Base-by-base conservation (phyloP, 2,329 filamentous ascomycete species). In the Nigrospora sphaerica region DNA sequence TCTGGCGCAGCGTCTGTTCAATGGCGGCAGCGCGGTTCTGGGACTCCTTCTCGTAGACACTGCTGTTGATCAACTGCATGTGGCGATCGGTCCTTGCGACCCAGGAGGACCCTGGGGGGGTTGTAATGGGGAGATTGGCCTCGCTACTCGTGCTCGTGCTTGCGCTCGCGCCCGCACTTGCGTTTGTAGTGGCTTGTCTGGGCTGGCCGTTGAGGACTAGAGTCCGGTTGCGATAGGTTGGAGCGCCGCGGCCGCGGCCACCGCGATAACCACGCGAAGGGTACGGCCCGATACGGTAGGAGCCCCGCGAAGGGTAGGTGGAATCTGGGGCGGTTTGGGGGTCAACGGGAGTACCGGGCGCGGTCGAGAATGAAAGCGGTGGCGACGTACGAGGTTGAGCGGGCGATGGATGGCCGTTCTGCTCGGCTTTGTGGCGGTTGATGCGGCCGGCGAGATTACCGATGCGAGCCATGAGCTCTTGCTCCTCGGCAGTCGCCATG, bases 21-120 rank as follows among this genome's bases (percentile, higher is more conserved):
- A 91, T 86, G 12, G 85, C 85, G 58, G 81, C 84, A 11, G 78
- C 71, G 39, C 86, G 79, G 31, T 78, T 77, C 59, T 87, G 79
- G 12, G 77, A 74, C 49, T 88, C 83, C 62, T 88, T 85, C 52
- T 90, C 83, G 62, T 85, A 93, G 1, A 92, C 78, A 14, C 80
- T 79, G 17, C 84, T 80, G 61, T 92, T 95, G 65, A 95, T 93
- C 36, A 95, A 71, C 63, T 95, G 88, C 60, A 87, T 78, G 60
- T 91, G 86, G 42, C 85, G 84, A 62, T 87, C 86, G 42, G 74
- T 84, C 61, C 83, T 86, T 6, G 82, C 78, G 37, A 93, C 78
- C 81, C 85, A 92, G 3, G 79, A 65, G 16, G 61, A 52, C 35
- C 60, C 64, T 3, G 67, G 58, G 32, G 66, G 64, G 10, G 64